These are phyloP conservation scores for Phlyctochytrium bullatum DNA, from an alignment of 192 early-diverging fungal genomes.

Conservation along the genomic window DNA sequence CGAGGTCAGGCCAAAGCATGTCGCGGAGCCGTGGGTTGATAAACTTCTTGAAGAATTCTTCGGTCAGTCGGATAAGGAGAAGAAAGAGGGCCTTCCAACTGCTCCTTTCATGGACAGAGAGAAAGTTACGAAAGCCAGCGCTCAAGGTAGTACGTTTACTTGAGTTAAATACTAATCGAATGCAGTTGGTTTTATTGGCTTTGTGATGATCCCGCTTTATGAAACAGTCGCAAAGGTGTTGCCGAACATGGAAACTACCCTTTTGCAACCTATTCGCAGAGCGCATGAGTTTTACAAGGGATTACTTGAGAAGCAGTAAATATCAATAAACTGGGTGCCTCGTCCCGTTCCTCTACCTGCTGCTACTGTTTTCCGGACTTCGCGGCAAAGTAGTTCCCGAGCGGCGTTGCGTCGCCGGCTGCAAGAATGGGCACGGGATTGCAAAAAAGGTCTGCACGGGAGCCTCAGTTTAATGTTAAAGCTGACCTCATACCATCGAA, in stretches of 20 bases:
- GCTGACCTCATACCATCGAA: too few relatives aligned
- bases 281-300: conserved; percentile 48
- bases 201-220: conserved; percentile 55
- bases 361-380: too few relatives aligned
- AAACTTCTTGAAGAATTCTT: conserved; percentile 54
- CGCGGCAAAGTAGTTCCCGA: too few relatives aligned
- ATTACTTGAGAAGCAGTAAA: conserved; percentile 26
- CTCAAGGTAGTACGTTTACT: conserved; percentile 22
- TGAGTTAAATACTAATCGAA: conserved; percentile 7
- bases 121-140: conserved; percentile 52
- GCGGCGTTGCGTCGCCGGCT: too few relatives aligned
- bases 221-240: conserved; percentile 42
- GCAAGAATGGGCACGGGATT: too few relatives aligned
- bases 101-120: conserved; percentile 55
- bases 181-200: conserved; percentile 43
- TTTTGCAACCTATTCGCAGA: conserved; percentile 42
- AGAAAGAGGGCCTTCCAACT: conserved; percentile 44
- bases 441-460: too few relatives aligned
- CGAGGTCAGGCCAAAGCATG: conserved; percentile 54
- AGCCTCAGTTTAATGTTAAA: too few relatives aligned
- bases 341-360: too few relatives aligned
- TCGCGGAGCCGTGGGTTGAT: conserved; percentile 52
- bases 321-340: too few relatives aligned
- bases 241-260: conserved; percentile 40
- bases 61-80: conserved; percentile 48